A percentile compares a stretch with the other conserved stretches of the same genome.
These are phyloP conservation scores for Populus hybrid DNA, from an alignment of 441 rosid species.

Conservation along the genomic window DNA sequence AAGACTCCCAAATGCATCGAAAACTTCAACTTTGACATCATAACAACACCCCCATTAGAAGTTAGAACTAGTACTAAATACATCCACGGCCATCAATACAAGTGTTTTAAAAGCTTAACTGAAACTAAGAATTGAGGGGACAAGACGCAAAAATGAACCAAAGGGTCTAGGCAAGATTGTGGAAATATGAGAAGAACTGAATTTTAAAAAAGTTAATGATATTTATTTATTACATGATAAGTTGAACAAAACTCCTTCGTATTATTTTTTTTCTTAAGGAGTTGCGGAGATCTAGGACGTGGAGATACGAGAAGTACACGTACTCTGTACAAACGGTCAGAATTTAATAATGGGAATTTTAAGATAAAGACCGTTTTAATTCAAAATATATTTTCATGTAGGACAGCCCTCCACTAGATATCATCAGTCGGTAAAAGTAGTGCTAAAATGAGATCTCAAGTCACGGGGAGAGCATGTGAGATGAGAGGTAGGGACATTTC, in stretches of 20 bases:
- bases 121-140: not conserved
- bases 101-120: not conserved
- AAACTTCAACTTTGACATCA: not conserved
- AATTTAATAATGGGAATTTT: slow-evolving; percentile 12
- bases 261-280: not conserved
- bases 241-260: not conserved
- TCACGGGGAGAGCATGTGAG: not conserved
- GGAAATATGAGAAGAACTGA: slow-evolving; percentile 13
- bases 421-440: not conserved
- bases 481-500: not conserved
- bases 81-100: not conserved
- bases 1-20: slow-evolving; percentile 7
- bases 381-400: too few species aligned
- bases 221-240: too few species aligned
- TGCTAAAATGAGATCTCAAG: not conserved
- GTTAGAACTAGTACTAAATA: not conserved
- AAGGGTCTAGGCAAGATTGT: slow-evolving; percentile 3
- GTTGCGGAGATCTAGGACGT: slow-evolving; percentile 35
- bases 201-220: not conserved
- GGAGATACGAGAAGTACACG: slow-evolving; percentile 44
- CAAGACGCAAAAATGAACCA: not conserved
- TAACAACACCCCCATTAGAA: not conserved
- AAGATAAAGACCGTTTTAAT: slow-evolving; percentile 11
- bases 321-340: slow-evolving; percentile 24
- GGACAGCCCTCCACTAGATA: slow-evolving; percentile 2